Evolutionary conservation across 805 yeast genomes (phyloP).

Genomic region (Starmerella tilneyi): DNA sequence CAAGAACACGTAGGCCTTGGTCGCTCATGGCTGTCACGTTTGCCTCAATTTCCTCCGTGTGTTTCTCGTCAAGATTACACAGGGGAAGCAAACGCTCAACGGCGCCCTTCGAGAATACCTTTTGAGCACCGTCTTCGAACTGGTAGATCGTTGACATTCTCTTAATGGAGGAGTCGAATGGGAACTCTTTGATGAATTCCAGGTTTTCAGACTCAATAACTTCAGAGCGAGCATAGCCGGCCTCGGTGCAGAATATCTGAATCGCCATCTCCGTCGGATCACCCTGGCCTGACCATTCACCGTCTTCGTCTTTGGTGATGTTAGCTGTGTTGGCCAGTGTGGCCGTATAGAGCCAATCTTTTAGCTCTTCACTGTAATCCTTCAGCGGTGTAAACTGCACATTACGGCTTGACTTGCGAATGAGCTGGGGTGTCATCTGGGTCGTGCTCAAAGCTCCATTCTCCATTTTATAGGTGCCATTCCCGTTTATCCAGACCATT

Average conservation of each 20-base stretch:
- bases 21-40: constrained; percentile 51
- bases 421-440: constrained; percentile 31
- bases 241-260: constrained; percentile 60
- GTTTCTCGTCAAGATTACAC: constrained; percentile 39
- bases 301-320: constrained; percentile 41
- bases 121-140: constrained; percentile 28
- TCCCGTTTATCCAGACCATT: constrained; percentile 55
- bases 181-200: constrained; percentile 50
- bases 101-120: constrained; percentile 59
- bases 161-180: constrained; percentile 65
- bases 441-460: constrained; percentile 39
- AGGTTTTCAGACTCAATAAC: constrained; percentile 9
- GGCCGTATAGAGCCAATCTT: constrained; percentile 52
- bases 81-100: constrained; percentile 55
- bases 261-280: constrained; percentile 87
- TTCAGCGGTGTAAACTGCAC: constrained; percentile 1
- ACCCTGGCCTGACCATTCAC: constrained; percentile 67
- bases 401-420: constrained; percentile 1
- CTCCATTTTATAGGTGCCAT: constrained; percentile 47
- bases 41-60: constrained; percentile 37
- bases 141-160: constrained; percentile 58
- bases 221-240: constrained; percentile 32
- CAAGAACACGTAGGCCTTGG: constrained; percentile 62
- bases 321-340: constrained; percentile 72
- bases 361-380: constrained; percentile 8